Evolutionary conservation across 2,329 filamentous ascomycete species (phyloP), one percentile per base, ranked within the genome.

Genomic region (Penicillium sp.): DNA sequence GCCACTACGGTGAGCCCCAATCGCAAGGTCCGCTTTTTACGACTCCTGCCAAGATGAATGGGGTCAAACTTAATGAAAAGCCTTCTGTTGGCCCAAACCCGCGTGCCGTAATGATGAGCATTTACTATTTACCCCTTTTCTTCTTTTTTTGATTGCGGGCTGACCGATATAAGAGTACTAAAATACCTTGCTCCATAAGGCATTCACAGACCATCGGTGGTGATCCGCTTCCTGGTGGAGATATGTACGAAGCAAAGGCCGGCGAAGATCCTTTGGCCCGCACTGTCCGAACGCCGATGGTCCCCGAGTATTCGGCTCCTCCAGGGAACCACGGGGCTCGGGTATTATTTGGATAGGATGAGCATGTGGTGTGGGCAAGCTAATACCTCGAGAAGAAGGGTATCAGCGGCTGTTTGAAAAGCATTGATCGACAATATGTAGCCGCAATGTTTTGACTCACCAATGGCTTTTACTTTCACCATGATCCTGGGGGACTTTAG

Each of bases 1-100:
- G 56, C 56, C 62, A 64, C 59, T 64, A 56, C 53, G 56, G 64
- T 64, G 56, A 60, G 60, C 58, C 61, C 62, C 58, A 58, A 67
- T 64, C 31, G 27, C 21, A 54, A 54, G 40, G 37, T 46, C 47
- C 46, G 47, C 44, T 48, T 42, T 50, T 47, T 45, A 51, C 16
- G n/a, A 40, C n/a, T 50, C 37, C 29, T 40, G 35, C 38, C 39
- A 39, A 23, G 32, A 45, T 27, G 27, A 12, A 16, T 44, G 18
- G 16, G 46, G 40, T 39, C 12, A 27, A 21, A 34, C 6, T 39
- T 15, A 15, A 6, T 38, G 2, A 38, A 42, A 16, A 5, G 18
- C 12, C 18, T 25, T 25, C 13, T 23, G 29, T 23, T 23, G 13
- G 35, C 16, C 6, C 16, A 9, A 34, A 8, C 15, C 32, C 4